Base-by-base conservation (phyloP, 805 yeast genomes). In the Metschnikowia drakensbergensis region DNA sequence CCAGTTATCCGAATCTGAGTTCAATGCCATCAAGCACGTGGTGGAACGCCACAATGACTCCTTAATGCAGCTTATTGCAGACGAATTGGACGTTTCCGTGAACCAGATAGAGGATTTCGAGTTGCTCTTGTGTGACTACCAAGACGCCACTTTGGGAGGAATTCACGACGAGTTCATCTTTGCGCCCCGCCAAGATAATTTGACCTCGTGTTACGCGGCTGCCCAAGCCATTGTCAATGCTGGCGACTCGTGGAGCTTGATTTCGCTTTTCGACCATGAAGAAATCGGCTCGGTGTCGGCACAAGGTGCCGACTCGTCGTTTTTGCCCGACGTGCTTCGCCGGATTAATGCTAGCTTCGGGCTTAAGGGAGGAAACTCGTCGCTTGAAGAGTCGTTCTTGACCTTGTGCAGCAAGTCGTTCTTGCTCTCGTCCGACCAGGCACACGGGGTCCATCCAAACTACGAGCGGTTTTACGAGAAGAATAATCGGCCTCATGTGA, bases 381-480 rank as follows among this genome's bases (percentile, higher is more conserved):
- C 6, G 84, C 30, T 23, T 9, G 37, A 41, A 7, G 31, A 42
- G 26, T 17, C 37, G 27, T 42, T 42, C 26, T 32, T 34, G 25
- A 25, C 32, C 22, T 46, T 57, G 54, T 54, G 58, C 48, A 49
- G 52, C 41, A 51, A 48, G 63, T 89, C 97, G 1, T 91, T 94
- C 66, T 77, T 92, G 57, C 66, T 94, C 39, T 91, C 97, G 0
- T 88, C 96, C 0, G 99, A 92, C 65, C 94, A 90, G 82, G 96
- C 98, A 1, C 99, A 92, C 64, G 98, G 96, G 30, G 86, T 92
- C 34, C 97, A 92, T 66, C 99, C 99, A 49, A 92, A 92, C 67
- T 92, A 92, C 65, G 69, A 80, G 4, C 78, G 76, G 46, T 80
- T 80, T 58, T 86, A 94, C 67, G 98, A 94, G 63, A 63, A 80